phyloP scores from a whole-genome alignment of 176 grass and related monocot genomes.

The Carex kokanica region DNA sequence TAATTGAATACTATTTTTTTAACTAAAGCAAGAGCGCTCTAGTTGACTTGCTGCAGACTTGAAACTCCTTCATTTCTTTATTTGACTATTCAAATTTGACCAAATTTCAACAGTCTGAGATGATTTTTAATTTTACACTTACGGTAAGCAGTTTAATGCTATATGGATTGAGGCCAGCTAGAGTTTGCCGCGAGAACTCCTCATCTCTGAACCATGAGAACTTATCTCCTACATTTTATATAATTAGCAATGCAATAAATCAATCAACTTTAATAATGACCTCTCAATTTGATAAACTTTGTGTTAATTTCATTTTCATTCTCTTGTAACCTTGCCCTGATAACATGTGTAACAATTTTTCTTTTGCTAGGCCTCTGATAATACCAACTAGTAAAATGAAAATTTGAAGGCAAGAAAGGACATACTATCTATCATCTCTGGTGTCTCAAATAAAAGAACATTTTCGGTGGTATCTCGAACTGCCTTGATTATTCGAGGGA shows the following conservation, averaged over 20 bases:
- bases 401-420: neutral
- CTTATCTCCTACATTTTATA: constrained; percentile 54
- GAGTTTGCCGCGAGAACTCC: constrained; percentile 69
- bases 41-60: too few species aligned
- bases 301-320: neutral
- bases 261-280: neutral
- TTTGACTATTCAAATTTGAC: neutral
- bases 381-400: neutral
- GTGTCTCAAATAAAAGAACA: constrained; percentile 73
- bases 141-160: constrained; percentile 71
- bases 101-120: neutral
- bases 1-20: neutral
- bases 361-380: neutral
- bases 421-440: constrained; percentile 62
- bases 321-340: neutral
- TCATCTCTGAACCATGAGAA: constrained; percentile 80
- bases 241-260: neutral
- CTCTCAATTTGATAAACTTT: neutral
- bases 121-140: neutral
- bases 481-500: constrained; percentile 53
- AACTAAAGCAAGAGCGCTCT: too few species aligned
- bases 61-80: too few species aligned
- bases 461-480: constrained; percentile 45
- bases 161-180: constrained; percentile 65
- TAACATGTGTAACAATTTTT: neutral